Base-by-base conservation (phyloP, 1,139 yeast genomes). In the Protomyces pachydermus region DNA sequence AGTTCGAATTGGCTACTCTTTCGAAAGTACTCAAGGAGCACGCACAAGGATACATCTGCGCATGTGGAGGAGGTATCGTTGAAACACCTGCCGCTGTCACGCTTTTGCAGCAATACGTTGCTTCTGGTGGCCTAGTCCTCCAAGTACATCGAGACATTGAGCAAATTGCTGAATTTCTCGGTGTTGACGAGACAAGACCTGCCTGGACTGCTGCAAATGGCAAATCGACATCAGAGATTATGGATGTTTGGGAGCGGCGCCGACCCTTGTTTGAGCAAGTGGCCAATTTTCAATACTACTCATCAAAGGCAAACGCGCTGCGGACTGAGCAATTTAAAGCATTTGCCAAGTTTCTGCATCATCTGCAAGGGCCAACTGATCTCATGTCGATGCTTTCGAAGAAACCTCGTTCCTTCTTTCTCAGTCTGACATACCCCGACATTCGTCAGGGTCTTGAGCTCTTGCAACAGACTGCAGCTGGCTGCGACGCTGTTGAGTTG, bases 61-160 rank as follows among this genome's bases (percentile, higher is more conserved):
- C 98, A 1, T 89, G 97, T 64, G 99, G 99, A 42, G 99, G 99
- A 52, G 99, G 99, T 6, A 81, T 95, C 68, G 96, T 93, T 42
- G 98, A 93, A 75, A 82, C 82, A 38, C 81, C 81, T 12, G 81
- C 74, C n/a, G 85, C 95, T 8, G 83, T 98, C 71, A 78, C 78
- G 5, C 69, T 82, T 10, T 79, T 93, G 73, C 80, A 84, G 71
- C 72, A 78, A 10, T 87, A 85, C 74, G 76, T 79, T 52, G 72
- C 75, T 38, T 72, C 76, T 54, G 91, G 90, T 28, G 88, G 91
- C 5, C 82, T 88, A 69, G 98, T 93, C 8, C 79, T 93, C 66
- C 98, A 93, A 72, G 81, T 93, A 67, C 97, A 91, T 74, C 86
- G 99, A 71, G 89, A 89, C 71, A 82, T 91, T 68, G 86, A 85